A percentile compares a stretch with the other conserved stretches of the same genome.
phyloP scores from a whole-genome alignment of 148 eudicot genomes.

The Rhododendron vialii region DNA sequence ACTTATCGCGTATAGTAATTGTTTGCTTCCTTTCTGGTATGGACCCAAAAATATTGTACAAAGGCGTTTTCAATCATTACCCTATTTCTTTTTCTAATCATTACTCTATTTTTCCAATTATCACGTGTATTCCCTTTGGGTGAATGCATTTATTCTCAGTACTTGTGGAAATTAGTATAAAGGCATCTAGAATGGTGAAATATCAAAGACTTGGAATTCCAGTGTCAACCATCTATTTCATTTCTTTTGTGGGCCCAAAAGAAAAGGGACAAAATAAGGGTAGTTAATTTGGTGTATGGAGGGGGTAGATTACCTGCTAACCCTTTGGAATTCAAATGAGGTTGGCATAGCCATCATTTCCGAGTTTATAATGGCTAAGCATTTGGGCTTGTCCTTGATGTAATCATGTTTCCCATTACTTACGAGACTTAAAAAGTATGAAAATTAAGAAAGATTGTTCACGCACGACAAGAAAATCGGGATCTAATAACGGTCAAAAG shows the following conservation, averaged over 20 bases:
- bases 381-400: too few relatives aligned
- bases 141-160: neutral
- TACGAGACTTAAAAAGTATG: too few relatives aligned
- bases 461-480: too few relatives aligned
- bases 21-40: too few relatives aligned
- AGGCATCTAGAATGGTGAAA: neutral
- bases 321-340: neutral
- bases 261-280: neutral
- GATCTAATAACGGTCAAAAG: too few relatives aligned
- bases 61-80: too few relatives aligned
- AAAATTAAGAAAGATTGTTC: too few relatives aligned
- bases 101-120: too few relatives aligned
- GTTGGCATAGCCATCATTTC: neutral
- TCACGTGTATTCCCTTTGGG: neutral
- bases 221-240: neutral
- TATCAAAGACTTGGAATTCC: neutral
- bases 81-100: too few relatives aligned
- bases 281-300: neutral
- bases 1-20: too few relatives aligned
- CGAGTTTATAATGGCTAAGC: neutral
- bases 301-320: neutral
- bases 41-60: too few relatives aligned
- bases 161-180: neutral
- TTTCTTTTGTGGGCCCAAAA: neutral
- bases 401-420: neutral